Base-by-base conservation (phyloP, 495 filamentous ascomycete genomes). In the Penicillium angulare region DNA sequence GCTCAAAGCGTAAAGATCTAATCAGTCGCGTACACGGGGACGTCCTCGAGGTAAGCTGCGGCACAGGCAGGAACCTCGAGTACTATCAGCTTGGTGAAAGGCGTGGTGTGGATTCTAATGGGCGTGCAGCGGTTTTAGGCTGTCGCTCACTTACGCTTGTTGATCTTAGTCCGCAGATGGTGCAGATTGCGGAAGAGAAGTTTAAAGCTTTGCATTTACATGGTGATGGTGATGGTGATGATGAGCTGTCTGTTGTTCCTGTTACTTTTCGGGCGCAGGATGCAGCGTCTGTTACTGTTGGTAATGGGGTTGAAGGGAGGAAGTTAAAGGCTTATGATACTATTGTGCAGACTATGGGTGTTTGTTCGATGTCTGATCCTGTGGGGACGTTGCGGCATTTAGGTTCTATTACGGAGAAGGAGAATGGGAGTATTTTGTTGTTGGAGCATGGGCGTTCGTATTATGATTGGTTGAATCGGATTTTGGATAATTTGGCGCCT, bases 391-490 rank as follows among this genome's bases (percentile, higher is more conserved):
- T 97, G 44, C 68, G 75, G 26, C 74, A 76, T 67, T 44, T 78
- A 21, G 71, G 68, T 2, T 38, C 55, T 18, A 64, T 75, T 43
- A 68, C 71, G 21, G 72, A 79, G 56, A 76, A 68, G 43, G 43
- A 43, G 13, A 74, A 74, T 43, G 92, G 91, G 2, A 79, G 80
- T 36, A 91, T 98, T 53, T 55, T 96, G 51, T 74, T 99, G 51
- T 74, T 99, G 2, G 93, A 99, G 76, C 93, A 99, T 74, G 95
- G 93, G 7, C 79, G 87, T 44, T 88, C 87, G 33, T 68, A 83
- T 55, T 92, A 82, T 56, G 76, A 77, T 31, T 89, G 88, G 82
- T 52, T 97, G 45, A 96, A 99, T 74, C 66, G 68, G 2, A 60
- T 88, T 12, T 65, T 99, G 59, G 93, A 98, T 70, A 79, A 81